These are phyloP conservation scores for Cryomyces antarcticus DNA, from an alignment of 495 filamentous ascomycete species.

Conservation along the genomic window DNA sequence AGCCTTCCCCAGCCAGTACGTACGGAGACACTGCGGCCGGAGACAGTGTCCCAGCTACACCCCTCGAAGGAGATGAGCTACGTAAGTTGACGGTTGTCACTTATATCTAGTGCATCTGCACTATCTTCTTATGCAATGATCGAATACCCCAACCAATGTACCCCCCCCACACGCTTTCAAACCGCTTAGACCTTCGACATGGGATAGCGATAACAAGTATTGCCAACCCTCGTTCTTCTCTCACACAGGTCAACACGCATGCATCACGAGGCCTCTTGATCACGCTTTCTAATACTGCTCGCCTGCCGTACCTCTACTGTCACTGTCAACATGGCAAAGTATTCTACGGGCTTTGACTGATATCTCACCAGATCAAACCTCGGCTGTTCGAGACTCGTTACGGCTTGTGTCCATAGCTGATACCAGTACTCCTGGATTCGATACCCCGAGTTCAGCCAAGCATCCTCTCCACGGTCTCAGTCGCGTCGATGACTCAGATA, in stretches of 20 bases:
- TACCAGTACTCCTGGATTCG: neutral
- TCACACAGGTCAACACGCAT: too few relatives aligned
- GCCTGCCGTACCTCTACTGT: too few relatives aligned
- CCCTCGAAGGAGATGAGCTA: neutral
- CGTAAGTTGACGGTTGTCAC: neutral
- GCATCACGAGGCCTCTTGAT: too few relatives aligned
- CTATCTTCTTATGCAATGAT: too few relatives aligned
- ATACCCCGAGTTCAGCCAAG: neutral
- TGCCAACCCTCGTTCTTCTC: too few relatives aligned
- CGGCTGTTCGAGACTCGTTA: neutral
- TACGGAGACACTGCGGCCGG: constrained; percentile 1
- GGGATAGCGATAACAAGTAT: too few relatives aligned
- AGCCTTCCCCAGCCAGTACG: constrained; percentile 1
- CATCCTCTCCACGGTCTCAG: neutral
- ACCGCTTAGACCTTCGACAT: too few relatives aligned
- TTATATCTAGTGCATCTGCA: neutral
- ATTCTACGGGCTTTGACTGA: neutral
- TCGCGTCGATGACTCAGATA: neutral
- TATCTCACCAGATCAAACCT: neutral
- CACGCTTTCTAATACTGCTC: too few relatives aligned
- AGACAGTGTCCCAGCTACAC: constrained; percentile 1
- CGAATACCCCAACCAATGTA: too few relatives aligned
- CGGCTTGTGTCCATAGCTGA: neutral
- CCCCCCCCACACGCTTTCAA: too few relatives aligned
- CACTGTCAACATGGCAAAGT: too few relatives aligned